Conservation (phyloP, 768 basidiomycete species). For the Amylocystis lapponica region DNA sequence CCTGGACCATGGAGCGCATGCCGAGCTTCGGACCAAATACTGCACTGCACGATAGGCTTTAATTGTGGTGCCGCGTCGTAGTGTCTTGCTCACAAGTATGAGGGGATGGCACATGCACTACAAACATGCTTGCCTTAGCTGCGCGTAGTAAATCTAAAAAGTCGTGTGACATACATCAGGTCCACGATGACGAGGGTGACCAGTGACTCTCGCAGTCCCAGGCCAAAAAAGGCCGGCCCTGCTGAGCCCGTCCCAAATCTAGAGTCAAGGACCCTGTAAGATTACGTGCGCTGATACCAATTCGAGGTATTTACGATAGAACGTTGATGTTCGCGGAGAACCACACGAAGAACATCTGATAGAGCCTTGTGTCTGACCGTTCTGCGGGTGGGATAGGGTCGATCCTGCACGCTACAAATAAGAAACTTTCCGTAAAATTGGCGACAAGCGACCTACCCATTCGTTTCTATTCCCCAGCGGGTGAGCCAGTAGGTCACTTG, state of each 20-base stretch:
- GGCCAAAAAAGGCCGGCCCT: conserved; percentile 44
- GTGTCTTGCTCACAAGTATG: conserved; percentile 32
- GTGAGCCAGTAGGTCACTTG: conserved; percentile 23
- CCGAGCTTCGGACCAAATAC: conserved; percentile 51
- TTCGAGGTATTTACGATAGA: conserved; percentile 36
- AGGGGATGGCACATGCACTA: conserved; percentile 31
- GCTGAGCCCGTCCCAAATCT: conserved; percentile 46
- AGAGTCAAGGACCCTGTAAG: neutral
- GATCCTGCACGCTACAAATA: conserved; percentile 31
- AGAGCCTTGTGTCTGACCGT: conserved; percentile 49
- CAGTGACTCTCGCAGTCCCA: conserved; percentile 39
- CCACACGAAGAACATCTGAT: conserved; percentile 68
- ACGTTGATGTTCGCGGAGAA: conserved; percentile 68
- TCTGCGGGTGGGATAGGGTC: conserved; percentile 44
- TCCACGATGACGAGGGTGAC: conserved; percentile 39
- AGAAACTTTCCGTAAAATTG: neutral
- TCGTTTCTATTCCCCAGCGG: conserved; percentile 34
- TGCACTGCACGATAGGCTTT: conserved; percentile 31
- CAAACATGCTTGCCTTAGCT: neutral
- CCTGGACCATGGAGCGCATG: conserved; percentile 52
- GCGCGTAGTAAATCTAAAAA: neutral
- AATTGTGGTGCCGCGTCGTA: neutral
- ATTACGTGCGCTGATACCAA: neutral
- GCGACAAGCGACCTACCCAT: conserved; percentile 25
- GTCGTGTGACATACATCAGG: conserved; percentile 32